phyloP scores from a whole-genome alignment of 2,329 filamentous ascomycete species.

The Didymella pinodella region DNA sequence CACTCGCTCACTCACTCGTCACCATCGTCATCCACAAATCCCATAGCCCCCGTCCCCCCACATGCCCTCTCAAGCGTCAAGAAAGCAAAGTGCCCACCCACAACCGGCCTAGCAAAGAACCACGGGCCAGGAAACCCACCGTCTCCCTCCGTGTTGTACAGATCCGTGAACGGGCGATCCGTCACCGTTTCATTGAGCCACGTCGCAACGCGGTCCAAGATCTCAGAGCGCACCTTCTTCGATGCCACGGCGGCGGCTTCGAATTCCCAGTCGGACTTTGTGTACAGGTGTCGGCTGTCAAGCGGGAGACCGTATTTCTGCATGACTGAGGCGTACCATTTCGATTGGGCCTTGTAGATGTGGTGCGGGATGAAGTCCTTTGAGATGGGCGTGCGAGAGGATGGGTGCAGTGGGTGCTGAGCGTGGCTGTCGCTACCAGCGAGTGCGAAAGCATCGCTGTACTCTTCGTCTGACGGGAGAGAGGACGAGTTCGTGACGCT shows the following conservation, averaged over 20 bases:
- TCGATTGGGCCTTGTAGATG: conserved; percentile 80
- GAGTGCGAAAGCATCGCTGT: neutral
- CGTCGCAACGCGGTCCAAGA: conserved; percentile 74
- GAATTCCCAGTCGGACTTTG: conserved; percentile 92
- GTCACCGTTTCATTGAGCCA: conserved; percentile 86
- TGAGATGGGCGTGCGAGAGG: conserved; percentile 39
- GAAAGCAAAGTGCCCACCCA: conserved; percentile 86
- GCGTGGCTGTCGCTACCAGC: conserved; percentile 12
- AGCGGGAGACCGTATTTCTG: conserved; percentile 85
- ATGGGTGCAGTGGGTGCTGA: conserved; percentile 33
- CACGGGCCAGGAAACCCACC: conserved; percentile 76
- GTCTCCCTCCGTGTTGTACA: conserved; percentile 80
- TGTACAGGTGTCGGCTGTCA: conserved; percentile 82
- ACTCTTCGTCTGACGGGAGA: neutral
- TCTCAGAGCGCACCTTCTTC: conserved; percentile 71
- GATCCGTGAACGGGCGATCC: conserved; percentile 79
- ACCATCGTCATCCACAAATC: conserved; percentile 1
- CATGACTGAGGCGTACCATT: conserved; percentile 80
- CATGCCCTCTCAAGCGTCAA: conserved; percentile 83
- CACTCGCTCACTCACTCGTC: neutral
- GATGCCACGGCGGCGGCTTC: conserved; percentile 83
- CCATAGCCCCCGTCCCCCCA: conserved; percentile 58
- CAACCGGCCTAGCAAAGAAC: conserved; percentile 84
- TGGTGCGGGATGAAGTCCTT: conserved; percentile 71
- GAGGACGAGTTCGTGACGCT: conserved; percentile 49